These are phyloP conservation scores for Hemileia vastatrix DNA, from an alignment of 1,284 basidiomycete genomes.

Conservation along the genomic window DNA sequence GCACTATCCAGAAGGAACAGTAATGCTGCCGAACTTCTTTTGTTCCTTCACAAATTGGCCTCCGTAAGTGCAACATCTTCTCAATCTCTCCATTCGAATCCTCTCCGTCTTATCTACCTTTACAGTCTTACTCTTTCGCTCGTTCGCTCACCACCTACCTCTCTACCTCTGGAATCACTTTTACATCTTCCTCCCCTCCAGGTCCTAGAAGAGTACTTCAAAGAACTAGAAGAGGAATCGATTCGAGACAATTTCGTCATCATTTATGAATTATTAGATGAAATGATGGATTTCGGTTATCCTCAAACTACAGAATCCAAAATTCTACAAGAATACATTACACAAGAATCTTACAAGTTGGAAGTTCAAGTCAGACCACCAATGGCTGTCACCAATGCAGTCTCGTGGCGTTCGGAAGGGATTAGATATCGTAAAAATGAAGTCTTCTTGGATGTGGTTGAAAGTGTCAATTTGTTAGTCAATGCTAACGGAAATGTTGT, in stretches of 20 bases:
- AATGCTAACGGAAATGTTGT: slow-evolving; percentile 96
- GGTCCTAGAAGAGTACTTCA: slow-evolving; percentile 95
- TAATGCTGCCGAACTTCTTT: slow-evolving; percentile 90
- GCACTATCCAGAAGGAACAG: slow-evolving; percentile 90
- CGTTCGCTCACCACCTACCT: neutral
- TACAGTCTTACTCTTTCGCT: too few relatives aligned
- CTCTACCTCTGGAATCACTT: neutral
- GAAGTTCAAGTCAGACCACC: slow-evolving; percentile 89
- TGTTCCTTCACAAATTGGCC: slow-evolving; percentile 83
- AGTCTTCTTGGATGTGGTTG: slow-evolving; percentile 97
- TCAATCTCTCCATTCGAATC: neutral
- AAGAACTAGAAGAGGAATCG: slow-evolving; percentile 96
- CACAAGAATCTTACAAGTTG: slow-evolving; percentile 96
- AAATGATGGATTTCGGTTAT: slow-evolving; percentile 99
- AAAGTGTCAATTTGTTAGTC: slow-evolving; percentile 90
- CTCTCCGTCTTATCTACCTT: neutral
- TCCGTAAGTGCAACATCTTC: slow-evolving; percentile 48
- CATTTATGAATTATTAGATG: slow-evolving; percentile 92
- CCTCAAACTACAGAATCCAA: slow-evolving; percentile 99
- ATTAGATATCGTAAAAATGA: slow-evolving; percentile 98
- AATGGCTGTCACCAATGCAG: slow-evolving; percentile 95
- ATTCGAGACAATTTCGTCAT: slow-evolving; percentile 98
- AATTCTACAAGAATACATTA: slow-evolving; percentile 98
- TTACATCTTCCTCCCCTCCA: slow-evolving; percentile 47
- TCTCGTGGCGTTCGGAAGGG: slow-evolving; percentile 95